Evolutionary conservation across 164 flowering plant genomes (phyloP).

Genomic region (Vitis labrusca): DNA sequence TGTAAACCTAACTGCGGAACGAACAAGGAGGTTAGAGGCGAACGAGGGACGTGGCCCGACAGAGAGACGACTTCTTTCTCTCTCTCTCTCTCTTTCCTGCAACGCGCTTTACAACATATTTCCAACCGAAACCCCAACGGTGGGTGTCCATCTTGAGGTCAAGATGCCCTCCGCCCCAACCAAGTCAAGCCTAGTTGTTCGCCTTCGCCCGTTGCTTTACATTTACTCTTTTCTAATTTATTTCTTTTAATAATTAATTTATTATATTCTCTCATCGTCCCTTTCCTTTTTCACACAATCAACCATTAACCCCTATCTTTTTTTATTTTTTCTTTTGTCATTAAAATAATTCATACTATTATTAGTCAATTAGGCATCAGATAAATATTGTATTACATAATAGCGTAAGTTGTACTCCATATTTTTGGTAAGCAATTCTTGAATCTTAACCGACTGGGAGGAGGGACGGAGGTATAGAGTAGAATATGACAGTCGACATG

Average conservation of each 20-base stretch:
- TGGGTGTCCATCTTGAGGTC: conserved; percentile 10
- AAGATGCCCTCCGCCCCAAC: background rate
- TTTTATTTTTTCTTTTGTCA: too few species aligned
- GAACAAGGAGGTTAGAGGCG: background rate
- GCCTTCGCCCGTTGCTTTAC: background rate
- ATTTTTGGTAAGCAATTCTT: too few species aligned
- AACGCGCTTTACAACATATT: conserved; percentile 22
- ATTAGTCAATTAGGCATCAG: too few species aligned
- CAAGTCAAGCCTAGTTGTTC: background rate
- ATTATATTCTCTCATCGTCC: background rate
- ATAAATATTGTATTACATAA: too few species aligned
- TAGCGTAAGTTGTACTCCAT: too few species aligned
- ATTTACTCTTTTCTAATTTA: background rate
- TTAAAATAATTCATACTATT: too few species aligned
- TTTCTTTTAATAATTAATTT: background rate
- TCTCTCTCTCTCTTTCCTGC: background rate
- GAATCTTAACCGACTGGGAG: too few species aligned
- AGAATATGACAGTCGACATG: too few species aligned
- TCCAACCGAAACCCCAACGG: conserved; percentile 11
- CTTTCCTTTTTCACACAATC: background rate
- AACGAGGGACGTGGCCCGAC: background rate
- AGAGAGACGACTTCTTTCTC: background rate
- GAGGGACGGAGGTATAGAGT: too few species aligned
- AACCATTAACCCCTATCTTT: too few species aligned
- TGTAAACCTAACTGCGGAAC: background rate